These are phyloP conservation scores for Aspergillus felis DNA, from an alignment of 2,329 filamentous ascomycete species.

Conservation along the genomic window DNA sequence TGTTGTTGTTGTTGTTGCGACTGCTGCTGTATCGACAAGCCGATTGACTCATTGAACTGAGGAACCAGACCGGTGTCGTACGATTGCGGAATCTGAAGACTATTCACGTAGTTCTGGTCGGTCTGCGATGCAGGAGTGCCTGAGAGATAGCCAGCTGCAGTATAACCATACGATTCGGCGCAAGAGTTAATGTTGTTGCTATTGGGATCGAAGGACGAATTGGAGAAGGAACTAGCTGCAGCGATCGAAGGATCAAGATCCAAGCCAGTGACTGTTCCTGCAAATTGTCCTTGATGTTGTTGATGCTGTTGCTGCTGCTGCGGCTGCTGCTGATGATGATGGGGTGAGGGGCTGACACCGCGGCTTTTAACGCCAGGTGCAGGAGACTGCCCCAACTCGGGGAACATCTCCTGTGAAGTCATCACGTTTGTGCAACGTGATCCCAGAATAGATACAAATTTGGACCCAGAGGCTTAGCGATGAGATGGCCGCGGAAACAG, in stretches of 20 bases:
- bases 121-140: constrained; percentile 27
- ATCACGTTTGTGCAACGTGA: constrained; percentile 16
- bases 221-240: constrained; percentile 27
- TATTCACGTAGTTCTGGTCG: constrained; percentile 33
- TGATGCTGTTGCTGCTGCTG: neutral
- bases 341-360: constrained; percentile 41
- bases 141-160: constrained; percentile 32
- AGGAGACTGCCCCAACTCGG: constrained; percentile 35
- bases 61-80: constrained; percentile 36
- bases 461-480: constrained; percentile 4
- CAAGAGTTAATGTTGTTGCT: constrained; percentile 22
- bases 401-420: constrained; percentile 31
- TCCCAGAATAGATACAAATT: constrained; percentile 20
- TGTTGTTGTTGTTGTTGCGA: constrained; percentile 5
- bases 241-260: constrained; percentile 36
- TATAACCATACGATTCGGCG: constrained; percentile 34
- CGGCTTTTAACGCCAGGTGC: constrained; percentile 36
- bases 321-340: constrained; percentile 29
- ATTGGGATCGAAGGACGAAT: constrained; percentile 30
- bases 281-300: constrained; percentile 22
- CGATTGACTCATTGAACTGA: constrained; percentile 33
- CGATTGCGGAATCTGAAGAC: constrained; percentile 31
- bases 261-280: constrained; percentile 29
- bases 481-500: neutral
- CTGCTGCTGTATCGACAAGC: constrained; percentile 21